Evolutionary conservation across 257 asterid genomes (phyloP).

Genomic region (Solanum dulcamara): DNA sequence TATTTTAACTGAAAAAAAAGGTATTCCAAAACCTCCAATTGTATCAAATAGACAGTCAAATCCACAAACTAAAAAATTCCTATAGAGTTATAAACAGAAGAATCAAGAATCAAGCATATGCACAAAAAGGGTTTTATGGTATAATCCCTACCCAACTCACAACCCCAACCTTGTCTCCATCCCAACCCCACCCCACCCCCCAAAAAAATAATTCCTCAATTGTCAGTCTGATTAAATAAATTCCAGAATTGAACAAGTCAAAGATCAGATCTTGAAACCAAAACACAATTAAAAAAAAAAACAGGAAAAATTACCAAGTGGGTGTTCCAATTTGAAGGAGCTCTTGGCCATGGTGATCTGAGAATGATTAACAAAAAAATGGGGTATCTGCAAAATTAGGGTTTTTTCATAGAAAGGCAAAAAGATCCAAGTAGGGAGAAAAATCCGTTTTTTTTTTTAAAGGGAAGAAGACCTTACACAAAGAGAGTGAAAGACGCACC

Average conservation of each 20-base stretch:
- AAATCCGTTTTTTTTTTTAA: neutral
- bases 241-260: neutral
- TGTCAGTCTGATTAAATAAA: neutral
- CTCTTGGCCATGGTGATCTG: constrained; percentile 45
- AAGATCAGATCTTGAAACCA: neutral
- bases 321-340: constrained; percentile 68
- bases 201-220: neutral
- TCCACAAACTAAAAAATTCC: neutral
- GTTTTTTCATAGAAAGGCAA: neutral
- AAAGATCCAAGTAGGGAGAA: neutral
- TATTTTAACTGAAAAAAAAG: neutral
- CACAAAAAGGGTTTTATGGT: neutral
- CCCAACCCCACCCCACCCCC: neutral
- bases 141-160: neutral
- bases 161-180: neutral
- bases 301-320: constrained; percentile 34
- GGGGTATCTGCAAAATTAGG: constrained; percentile 4
- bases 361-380: neutral
- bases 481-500: neutral
- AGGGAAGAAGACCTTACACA: neutral
- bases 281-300: neutral
- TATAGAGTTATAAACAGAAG: too few species aligned
- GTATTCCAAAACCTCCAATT: neutral
- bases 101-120: neutral
- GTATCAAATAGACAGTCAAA: neutral